Percentiles rank a stretch among this genome's conserved stretches.
Conservation (phyloP, 257 asterid species). For the Marsdenia floribunda region DNA sequence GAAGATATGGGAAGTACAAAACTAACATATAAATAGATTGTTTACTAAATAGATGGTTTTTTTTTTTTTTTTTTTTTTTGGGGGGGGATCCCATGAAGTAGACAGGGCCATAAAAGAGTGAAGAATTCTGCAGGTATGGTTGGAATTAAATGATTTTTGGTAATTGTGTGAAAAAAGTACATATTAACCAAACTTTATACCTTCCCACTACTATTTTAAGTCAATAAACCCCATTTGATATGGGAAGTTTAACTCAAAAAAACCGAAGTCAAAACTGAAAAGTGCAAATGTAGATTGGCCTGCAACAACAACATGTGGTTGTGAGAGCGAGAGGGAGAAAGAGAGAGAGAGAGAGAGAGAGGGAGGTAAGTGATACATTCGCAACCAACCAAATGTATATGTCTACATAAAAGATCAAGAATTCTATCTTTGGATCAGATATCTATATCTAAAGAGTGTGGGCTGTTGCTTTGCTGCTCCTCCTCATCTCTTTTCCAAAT, state of each 20-base stretch:
- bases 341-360: constrained; percentile 2
- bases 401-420: constrained; percentile 27
- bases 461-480: constrained; percentile 38
- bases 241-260: not conserved
- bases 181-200: not conserved
- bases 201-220: not conserved
- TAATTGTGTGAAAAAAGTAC: not conserved
- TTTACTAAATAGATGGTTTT: not conserved
- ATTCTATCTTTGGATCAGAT: constrained; percentile 40
- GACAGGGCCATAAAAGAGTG: not conserved
- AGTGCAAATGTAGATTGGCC: constrained; percentile 12
- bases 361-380: constrained; percentile 14
- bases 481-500: constrained; percentile 30
- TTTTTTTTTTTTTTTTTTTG: no score
- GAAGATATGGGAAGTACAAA: no score
- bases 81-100: not conserved
- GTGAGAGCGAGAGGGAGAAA: constrained; percentile 8
- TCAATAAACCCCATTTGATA: not conserved
- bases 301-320: constrained; percentile 13
- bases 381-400: constrained; percentile 40
- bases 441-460: constrained; percentile 25
- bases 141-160: no score
- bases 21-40: no score
- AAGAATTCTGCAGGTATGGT: not conserved
- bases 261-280: not conserved